Base-by-base conservation (phyloP, 768 basidiomycete species). In the Lactarius pseudohatsudake region DNA sequence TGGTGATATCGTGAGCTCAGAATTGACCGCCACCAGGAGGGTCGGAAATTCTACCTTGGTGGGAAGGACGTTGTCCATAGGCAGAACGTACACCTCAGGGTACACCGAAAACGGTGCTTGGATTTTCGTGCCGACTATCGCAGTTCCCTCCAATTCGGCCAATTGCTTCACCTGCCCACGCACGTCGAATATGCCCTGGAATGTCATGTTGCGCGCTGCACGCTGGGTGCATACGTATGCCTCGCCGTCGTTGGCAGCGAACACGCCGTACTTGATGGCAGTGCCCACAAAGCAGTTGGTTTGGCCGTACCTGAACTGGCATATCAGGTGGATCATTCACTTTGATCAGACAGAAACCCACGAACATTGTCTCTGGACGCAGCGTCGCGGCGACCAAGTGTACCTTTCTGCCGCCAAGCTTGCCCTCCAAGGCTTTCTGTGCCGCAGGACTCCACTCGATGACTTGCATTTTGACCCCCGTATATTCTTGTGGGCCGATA, bases 11-110 rank as follows among this genome's bases (percentile, higher is more conserved):
- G 45, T 73, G 59, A 73, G 63, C 3, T 22, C 56, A 3, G 2
- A 11, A 54, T 8, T 64, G 50, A 16, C 36, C 40, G 26, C n/a
- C 30, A n/a, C 3, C 8, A 61, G 55, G 18, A 11, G 26, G 9
- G 34, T 66, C 80, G 22, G 61, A 84, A 88, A 81, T 96, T 96
- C 69, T 92, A 85, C 91, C 82, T 98, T 98, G 68, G 92, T 96
- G n/a, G 94, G 86, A 57, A 96, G 83, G 61, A 98, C 94, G 71
- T 89, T 92, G 71, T 99, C 97, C 97, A 99, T 99, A n/a, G 97
- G 97, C 64, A 99, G 78, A 56, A 99, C 93, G 73, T 95, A 95
- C 32, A 98, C 92, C 77, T 96, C 89, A 0, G 91, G 86, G 75
- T 89, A 84, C 59, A 94, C 72, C 28, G 87, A 85, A 69, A 92